Evolutionary conservation across 805 yeast genomes (phyloP).

Genomic region (Sugiyamaella americana): DNA sequence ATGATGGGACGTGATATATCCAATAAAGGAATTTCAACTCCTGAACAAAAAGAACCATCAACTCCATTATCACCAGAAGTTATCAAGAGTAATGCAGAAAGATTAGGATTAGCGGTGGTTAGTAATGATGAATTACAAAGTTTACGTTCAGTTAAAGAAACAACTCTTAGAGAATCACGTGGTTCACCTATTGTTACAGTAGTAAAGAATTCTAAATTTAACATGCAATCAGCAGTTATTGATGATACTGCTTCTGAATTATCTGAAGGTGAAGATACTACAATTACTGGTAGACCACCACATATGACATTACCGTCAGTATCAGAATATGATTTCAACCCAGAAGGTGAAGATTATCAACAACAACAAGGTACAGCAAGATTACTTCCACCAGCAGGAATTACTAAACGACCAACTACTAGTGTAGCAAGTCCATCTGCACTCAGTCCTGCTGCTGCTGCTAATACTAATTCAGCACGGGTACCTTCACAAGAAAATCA

Average conservation of each 20-base stretch:
- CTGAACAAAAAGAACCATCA: not conserved
- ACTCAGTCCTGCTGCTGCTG: not conserved
- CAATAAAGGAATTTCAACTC: not conserved
- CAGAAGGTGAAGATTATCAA: not conserved
- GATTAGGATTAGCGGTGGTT: constrained; percentile 3
- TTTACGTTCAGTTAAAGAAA: not conserved
- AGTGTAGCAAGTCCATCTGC: not conserved
- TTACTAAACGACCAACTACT: not conserved
- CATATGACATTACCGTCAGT: constrained; percentile 8
- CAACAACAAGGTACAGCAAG: not conserved
- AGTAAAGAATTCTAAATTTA: constrained; percentile 5
- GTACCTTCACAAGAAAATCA: not conserved
- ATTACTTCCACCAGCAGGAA: not conserved
- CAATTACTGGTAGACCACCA: constrained; percentile 6
- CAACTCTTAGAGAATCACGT: constrained; percentile 10
- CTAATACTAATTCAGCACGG: not conserved
- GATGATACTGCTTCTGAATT: constrained; percentile 12
- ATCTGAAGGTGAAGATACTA: constrained; percentile 2
- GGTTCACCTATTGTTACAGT: constrained; percentile 17
- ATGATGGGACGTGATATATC: not conserved
- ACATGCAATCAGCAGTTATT: constrained; percentile 17
- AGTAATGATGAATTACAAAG: not conserved
- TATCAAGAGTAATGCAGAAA: not conserved
- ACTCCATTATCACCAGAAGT: not conserved
- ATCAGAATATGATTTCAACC: constrained; percentile 1